phyloP scores from a whole-genome alignment of 495 filamentous ascomycete species.

The Ramalina peruviana region DNA sequence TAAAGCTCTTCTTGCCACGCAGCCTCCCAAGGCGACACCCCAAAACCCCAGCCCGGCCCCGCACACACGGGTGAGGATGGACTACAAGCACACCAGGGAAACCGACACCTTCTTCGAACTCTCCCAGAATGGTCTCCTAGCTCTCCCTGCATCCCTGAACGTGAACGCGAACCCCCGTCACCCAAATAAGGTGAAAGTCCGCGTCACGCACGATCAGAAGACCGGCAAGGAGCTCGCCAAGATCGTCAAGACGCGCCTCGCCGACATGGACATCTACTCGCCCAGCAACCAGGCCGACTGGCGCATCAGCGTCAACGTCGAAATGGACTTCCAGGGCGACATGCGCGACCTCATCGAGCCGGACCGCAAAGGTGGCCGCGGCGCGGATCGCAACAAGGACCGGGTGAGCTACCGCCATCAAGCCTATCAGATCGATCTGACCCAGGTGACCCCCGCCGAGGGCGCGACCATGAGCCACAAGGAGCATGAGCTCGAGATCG shows the following conservation, averaged over 20 bases:
- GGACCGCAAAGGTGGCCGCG: conserved; percentile 26
- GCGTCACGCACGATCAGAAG: conserved; percentile 64
- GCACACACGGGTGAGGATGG: conserved; percentile 48
- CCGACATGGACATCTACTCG: conserved; percentile 66
- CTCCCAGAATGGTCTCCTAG: conserved; percentile 33
- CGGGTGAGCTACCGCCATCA: conserved; percentile 76
- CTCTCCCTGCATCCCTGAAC: conserved; percentile 39
- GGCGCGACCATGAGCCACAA: conserved; percentile 39
- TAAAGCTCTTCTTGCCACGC: conserved; percentile 40
- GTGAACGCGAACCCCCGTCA: conserved; percentile 38
- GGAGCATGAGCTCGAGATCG: conserved; percentile 81
- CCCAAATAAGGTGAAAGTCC: conserved; percentile 49
- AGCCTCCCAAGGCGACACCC: conserved; percentile 25
- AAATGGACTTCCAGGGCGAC: conserved; percentile 72
- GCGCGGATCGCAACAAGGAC: conserved; percentile 65
- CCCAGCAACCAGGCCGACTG: conserved; percentile 64
- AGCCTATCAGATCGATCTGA: conserved; percentile 77
- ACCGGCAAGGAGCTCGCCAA: conserved; percentile 58
- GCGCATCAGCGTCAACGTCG: conserved; percentile 78
- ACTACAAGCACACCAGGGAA: conserved; percentile 69
- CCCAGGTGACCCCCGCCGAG: conserved; percentile 57
- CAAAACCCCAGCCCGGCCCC: conserved; percentile 27
- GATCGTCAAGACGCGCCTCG: conserved; percentile 80
- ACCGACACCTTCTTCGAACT: conserved; percentile 72
- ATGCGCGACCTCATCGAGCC: conserved; percentile 36